Evolutionary conservation across 23 red algal genomes (phyloP).

Genomic region (Cyanidiococcus yangmingshanensis): DNA sequence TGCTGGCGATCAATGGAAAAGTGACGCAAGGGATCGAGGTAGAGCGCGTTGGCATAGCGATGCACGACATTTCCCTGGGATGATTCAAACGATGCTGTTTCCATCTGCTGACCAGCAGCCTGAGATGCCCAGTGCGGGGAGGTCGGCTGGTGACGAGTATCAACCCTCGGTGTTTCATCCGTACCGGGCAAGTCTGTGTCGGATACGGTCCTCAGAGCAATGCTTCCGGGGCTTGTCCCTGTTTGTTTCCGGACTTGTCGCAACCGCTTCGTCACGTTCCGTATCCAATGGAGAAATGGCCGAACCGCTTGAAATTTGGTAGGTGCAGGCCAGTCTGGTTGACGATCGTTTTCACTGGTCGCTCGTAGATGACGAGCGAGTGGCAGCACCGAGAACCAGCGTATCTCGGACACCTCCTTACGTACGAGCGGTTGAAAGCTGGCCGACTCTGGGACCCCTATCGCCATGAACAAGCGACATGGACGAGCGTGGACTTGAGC

Average conservation of each 20-base stretch:
- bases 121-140: not conserved
- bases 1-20: not conserved
- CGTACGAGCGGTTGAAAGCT: slow-evolving; percentile 65
- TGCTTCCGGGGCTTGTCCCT: not conserved
- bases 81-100: not conserved
- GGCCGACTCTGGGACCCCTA: slow-evolving; percentile 53
- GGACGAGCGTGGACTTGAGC: not conserved
- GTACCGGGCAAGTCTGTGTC: not conserved
- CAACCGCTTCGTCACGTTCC: not conserved
- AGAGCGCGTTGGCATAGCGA: not conserved
- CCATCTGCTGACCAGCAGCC: not conserved
- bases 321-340: not conserved
- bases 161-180: no score
- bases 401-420: slow-evolving; percentile 90
- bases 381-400: slow-evolving; percentile 30
- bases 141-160: not conserved
- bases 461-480: slow-evolving; percentile 59
- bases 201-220: not conserved
- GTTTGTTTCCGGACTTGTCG: not conserved
- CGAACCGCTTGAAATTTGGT: not conserved
- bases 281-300: not conserved
- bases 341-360: not conserved
- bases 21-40: not conserved
- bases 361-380: not conserved
- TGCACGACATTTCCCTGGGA: not conserved